Evolutionary conservation across 1,284 basidiomycete genomes (phyloP).

Genomic region (Rhodotorula mucilaginosa): DNA sequence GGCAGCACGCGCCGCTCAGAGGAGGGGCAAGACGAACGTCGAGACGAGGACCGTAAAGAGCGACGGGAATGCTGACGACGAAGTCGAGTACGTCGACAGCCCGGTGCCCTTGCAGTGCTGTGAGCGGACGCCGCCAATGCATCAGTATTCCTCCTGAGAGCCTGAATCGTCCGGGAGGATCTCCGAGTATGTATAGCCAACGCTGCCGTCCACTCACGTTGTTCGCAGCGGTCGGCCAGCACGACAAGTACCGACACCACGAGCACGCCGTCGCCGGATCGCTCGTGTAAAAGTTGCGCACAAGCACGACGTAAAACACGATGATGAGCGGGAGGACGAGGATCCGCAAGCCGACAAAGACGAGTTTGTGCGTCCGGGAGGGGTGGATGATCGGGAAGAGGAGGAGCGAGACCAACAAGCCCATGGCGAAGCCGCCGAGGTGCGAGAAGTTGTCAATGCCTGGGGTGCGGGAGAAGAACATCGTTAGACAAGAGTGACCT

Average conservation of each 20-base stretch:
- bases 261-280: conserved; percentile 74
- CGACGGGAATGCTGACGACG: neutral
- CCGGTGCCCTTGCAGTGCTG: conserved; percentile 44
- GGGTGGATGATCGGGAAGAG: conserved; percentile 85
- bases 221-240: conserved; percentile 11
- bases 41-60: conserved; percentile 32
- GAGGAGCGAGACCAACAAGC: conserved; percentile 69
- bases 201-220: neutral
- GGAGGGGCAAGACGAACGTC: conserved; percentile 20
- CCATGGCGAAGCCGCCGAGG: conserved; percentile 56
- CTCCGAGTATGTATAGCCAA: neutral
- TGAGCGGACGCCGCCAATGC: neutral
- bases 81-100: conserved; percentile 26
- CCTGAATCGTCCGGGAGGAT: neutral
- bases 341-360: conserved; percentile 71
- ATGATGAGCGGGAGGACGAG: conserved; percentile 70
- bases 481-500: too few relatives aligned
- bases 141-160: neutral
- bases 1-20: conserved; percentile 1
- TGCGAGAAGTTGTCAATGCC: conserved; percentile 53
- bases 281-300: conserved; percentile 83
- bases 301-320: conserved; percentile 76
- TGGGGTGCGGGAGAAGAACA: conserved; percentile 15
- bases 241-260: conserved; percentile 79
- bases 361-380: conserved; percentile 62